Evolutionary conservation across 2,329 filamentous ascomycete genomes (phyloP), one percentile per base, ranked within the genome.

Genomic region (Penicillium olsonii): DNA sequence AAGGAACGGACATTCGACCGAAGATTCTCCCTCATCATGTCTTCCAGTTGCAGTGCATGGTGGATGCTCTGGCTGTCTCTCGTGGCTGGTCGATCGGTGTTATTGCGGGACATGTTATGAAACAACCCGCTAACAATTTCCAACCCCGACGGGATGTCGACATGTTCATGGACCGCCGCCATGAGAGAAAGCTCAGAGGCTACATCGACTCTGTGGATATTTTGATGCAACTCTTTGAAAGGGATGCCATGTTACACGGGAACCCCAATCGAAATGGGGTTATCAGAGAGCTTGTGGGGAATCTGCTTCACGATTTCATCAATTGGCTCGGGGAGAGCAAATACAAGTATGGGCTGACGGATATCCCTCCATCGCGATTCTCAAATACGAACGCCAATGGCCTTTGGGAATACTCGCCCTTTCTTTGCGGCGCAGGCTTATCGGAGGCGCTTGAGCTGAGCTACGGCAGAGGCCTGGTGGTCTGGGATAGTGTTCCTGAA

Each of bases 41-140:
- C 1, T 79, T 81, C 49, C 70, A 79, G 31, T 63, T 81, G 0
- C 76, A 80, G 52, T 76, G 72, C 48, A 77, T 81, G 27, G 69
- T 80, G 11, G 78, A 81, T 50, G 75, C 50, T 37, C 11, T 50
- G 10, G 34, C 38, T 5, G 50, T 42, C 9, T 53, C 50, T 18
- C 42, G 45, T n/a, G 46, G 42, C 2, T 53, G 50, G 50, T 39
- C 18, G 7, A 20, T 42, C 4, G 14, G 26, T 20, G 6, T 20
- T n/a, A 4, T 31, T 2, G 9, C 8, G 2, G 39, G 39, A 17
- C 26, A 31, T 20, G 26, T n/a, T 2, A 4, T 41, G n/a, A n/a
- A n/a, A n/a, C n/a, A n/a, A n/a, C n/a, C n/a, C n/a, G n/a, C n/a
- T n/a, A 18, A n/a, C 17, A 7, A 2, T 8, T 41, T 41, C 29